phyloP scores from a whole-genome alignment of 306 rosid species.

The Citrullus amarus region DNA sequence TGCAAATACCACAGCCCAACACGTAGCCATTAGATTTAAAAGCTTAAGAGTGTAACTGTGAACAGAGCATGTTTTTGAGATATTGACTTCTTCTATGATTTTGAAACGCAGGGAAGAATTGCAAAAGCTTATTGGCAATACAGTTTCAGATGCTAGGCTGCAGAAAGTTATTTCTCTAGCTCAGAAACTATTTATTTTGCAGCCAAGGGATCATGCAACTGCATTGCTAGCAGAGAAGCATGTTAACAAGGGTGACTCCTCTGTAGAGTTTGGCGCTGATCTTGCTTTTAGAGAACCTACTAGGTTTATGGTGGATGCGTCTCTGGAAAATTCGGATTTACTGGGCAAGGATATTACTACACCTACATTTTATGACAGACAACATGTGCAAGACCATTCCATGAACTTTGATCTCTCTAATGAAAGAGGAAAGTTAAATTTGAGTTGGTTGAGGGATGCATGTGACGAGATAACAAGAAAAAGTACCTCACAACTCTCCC shows the following conservation, averaged over 20 bases:
- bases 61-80: not conserved
- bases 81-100: slow-evolving; percentile 4
- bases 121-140: slow-evolving; percentile 50
- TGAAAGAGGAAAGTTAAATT: slow-evolving; percentile 29
- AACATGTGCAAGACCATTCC: slow-evolving; percentile 11
- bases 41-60: slow-evolving; percentile 3
- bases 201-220: slow-evolving; percentile 32
- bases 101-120: slow-evolving; percentile 53
- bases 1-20: not conserved
- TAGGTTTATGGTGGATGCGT: slow-evolving; percentile 67
- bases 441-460: slow-evolving; percentile 71
- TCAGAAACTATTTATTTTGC: slow-evolving; percentile 45
- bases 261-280: slow-evolving; percentile 74
- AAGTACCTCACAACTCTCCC: slow-evolving; percentile 42
- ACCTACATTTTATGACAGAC: slow-evolving; percentile 35
- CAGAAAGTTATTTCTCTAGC: slow-evolving; percentile 54
- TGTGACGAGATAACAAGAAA: slow-evolving; percentile 50
- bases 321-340: slow-evolving; percentile 57
- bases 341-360: slow-evolving; percentile 33
- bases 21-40: not conserved
- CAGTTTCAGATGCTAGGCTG: slow-evolving; percentile 50
- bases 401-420: slow-evolving; percentile 14
- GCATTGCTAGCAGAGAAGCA: slow-evolving; percentile 16
- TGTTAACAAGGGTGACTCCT: slow-evolving; percentile 21
- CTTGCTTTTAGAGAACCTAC: slow-evolving; percentile 63